A percentile compares a stretch with the other conserved stretches of the same genome.
phyloP scores from a whole-genome alignment of 306 rosid species.

The Gastrolobium villosum region DNA sequence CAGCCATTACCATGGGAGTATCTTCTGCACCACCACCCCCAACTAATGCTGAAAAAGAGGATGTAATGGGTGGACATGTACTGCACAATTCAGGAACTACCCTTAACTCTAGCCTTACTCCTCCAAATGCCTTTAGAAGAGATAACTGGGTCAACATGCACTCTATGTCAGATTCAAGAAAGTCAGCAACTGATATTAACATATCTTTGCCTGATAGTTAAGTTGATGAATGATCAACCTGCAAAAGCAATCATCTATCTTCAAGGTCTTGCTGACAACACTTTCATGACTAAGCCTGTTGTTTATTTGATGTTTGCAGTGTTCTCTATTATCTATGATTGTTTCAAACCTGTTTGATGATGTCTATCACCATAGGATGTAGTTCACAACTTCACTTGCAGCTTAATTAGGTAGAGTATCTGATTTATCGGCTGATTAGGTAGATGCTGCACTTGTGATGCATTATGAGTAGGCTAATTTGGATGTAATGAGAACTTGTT shows the following conservation, averaged over 20 bases:
- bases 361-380: constrained; percentile 53
- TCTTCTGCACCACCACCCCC: constrained; percentile 56
- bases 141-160: constrained; percentile 85
- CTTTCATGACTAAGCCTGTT: constrained; percentile 50
- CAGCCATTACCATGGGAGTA: constrained; percentile 34
- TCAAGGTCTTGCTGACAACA: constrained; percentile 54
- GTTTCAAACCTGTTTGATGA: constrained; percentile 38
- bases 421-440: constrained; percentile 72
- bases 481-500: constrained; percentile 57
- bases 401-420: constrained; percentile 59
- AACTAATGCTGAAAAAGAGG: constrained; percentile 65
- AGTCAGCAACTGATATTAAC: constrained; percentile 78
- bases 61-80: constrained; percentile 59
- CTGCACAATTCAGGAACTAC: constrained; percentile 56
- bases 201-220: constrained; percentile 78
- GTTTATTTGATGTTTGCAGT: constrained; percentile 44
- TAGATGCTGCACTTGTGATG: constrained; percentile 56
- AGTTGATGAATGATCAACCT: constrained; percentile 42
- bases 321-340: constrained; percentile 49
- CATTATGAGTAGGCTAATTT: constrained; percentile 61
- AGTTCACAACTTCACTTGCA: constrained; percentile 53
- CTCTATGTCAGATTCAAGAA: constrained; percentile 71
- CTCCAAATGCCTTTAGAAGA: constrained; percentile 67
- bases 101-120: constrained; percentile 53
- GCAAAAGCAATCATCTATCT: background rate